phyloP scores from a whole-genome alignment of 805 yeast species.

The Yarrowia divulgata region DNA sequence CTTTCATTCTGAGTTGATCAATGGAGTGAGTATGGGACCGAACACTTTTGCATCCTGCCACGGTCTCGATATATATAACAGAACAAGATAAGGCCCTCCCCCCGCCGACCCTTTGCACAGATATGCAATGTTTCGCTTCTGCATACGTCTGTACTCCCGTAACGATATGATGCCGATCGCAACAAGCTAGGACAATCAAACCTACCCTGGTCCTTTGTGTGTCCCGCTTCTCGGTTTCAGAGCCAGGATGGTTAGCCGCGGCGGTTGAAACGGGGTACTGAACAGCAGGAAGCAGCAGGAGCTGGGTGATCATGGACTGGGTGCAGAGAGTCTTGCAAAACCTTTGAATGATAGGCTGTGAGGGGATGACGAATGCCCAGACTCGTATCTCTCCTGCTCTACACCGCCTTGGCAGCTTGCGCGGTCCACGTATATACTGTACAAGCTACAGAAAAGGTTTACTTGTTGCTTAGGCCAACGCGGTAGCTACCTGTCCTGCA shows the following conservation, averaged over 20 bases:
- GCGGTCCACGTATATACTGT: neutral
- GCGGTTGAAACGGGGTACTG: neutral
- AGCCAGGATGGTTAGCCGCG: neutral
- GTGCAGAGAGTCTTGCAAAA: neutral
- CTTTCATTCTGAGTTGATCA: neutral
- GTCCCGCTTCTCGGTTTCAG: neutral
- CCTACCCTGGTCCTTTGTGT: constrained; percentile 15
- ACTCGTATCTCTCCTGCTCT: neutral
- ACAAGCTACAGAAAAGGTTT: neutral
- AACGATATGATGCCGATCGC: constrained; percentile 21
- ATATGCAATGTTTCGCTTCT: constrained; percentile 4
- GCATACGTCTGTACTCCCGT: constrained; percentile 31
- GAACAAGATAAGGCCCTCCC: neutral
- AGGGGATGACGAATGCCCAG: neutral
- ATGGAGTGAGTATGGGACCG: neutral
- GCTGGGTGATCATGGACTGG: neutral
- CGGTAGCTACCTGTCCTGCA: neutral
- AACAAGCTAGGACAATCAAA: constrained; percentile 17
- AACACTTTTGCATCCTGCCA: neutral
- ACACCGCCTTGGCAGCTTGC: constrained; percentile 1
- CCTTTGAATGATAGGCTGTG: neutral
- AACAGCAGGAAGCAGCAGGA: neutral
- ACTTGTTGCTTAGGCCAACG: neutral
- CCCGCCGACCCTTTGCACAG: neutral
- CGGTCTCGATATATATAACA: constrained; percentile 9